Evolutionary conservation across 2,329 filamentous ascomycete genomes (phyloP), one percentile per base, ranked within the genome.

Genomic region (Mycosphaerella sp.): DNA sequence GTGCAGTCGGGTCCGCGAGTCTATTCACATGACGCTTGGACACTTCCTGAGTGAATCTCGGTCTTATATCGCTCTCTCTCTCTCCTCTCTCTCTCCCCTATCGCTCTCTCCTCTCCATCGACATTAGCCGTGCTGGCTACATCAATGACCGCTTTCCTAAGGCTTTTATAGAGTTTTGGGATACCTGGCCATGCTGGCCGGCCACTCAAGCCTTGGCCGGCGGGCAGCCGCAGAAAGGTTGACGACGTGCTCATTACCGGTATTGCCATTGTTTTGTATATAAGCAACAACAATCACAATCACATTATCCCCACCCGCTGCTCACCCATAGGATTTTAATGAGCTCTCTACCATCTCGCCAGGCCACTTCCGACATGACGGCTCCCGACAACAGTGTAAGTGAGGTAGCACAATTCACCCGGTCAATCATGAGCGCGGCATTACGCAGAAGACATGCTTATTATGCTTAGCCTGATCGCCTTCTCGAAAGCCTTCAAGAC

Each of bases 201-300:
- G n/a, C 11, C 4, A 26, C 26, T 6, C 6, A 36, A 45, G 48
- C 6, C 48, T 51, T 51, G 7, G 48, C 48, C 41, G 48, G 32
- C 32, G 21, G 48, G 29, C 48, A 42, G 48, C 48, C 40, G 48
- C 39, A 50, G 39, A 44, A 44, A 40, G 29, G 38, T 26, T 38
- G 36, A 29, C 26, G 26, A 4, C 26, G 4, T 26, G 26, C 26
- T 17, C 14, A 17, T 26, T 4, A 6, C 4, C 26, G 4, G 26
- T 6, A 26, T 26, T 26, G 26, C 26, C 26, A 26, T 26, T 26
- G 26, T 26, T 26, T 6, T 26, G 26, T 26, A 26, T 26, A 26
- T 23, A 4, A 44, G 11, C 10, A 23, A 26, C 14, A 36, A 8
- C 34, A 36, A 4, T 36, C 12, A 4, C 34, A 36, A 36, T 4